Conservation (phyloP, 176 grass and related monocot species). For the Oryza australiensis region DNA sequence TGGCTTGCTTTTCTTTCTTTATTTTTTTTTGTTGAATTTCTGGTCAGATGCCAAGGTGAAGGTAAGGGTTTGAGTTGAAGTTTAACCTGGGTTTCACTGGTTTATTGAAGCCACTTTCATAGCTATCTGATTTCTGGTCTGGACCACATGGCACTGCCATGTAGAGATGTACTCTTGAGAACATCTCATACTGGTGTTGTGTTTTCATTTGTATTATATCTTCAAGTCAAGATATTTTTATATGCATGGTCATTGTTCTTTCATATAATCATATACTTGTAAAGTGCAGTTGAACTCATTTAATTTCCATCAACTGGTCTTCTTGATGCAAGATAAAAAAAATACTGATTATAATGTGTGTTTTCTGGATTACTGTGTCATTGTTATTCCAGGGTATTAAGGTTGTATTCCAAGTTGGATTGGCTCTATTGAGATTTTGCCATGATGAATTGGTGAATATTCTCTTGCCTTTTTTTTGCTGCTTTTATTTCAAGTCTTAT, state of each 20-base stretch:
- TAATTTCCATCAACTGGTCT: not conserved
- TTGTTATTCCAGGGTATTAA: constrained; percentile 65
- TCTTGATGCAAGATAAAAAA: not conserved
- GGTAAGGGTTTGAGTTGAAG: not conserved
- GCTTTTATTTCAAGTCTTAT: constrained; percentile 5
- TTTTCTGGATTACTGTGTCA: not conserved
- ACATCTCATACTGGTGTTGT: not conserved
- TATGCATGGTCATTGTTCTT: not conserved
- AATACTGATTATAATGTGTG: not conserved
- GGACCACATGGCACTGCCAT: not conserved
- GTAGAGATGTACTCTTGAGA: not conserved
- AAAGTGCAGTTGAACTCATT: constrained; percentile 1
- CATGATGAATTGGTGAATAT: constrained; percentile 85
- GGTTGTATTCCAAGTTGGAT: constrained; percentile 91
- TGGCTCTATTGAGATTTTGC: constrained; percentile 82
- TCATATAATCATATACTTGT: not conserved
- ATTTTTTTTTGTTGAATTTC: too few relatives aligned
- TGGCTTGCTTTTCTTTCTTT: too few relatives aligned
- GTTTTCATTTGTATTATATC: not conserved
- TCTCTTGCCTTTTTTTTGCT: constrained; percentile 14
- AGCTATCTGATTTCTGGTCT: not conserved
- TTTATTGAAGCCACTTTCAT: not conserved
- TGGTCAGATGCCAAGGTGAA: not conserved
- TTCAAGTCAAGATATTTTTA: not conserved
- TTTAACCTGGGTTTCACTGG: not conserved